phyloP scores from a whole-genome alignment of 768 basidiomycete species.

The Lentinula boryana region DNA sequence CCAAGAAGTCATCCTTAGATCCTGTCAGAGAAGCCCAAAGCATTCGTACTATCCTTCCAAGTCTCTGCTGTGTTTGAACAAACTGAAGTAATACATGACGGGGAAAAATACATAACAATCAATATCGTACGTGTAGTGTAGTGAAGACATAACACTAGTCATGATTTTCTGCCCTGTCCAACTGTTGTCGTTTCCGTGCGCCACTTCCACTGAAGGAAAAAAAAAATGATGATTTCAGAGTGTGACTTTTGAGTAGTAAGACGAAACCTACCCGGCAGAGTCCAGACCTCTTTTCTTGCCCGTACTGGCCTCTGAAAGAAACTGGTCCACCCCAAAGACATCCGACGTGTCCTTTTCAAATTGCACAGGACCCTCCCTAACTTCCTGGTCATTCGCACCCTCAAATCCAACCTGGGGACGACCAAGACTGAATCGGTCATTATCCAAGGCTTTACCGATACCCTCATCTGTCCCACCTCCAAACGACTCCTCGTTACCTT shows the following conservation, averaged over 20 bases:
- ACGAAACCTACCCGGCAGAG: slow-evolving; percentile 53
- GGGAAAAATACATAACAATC: no score
- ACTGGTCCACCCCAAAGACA: slow-evolving; percentile 94
- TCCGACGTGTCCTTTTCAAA: slow-evolving; percentile 98
- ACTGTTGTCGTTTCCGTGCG: slow-evolving; percentile 50
- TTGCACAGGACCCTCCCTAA: slow-evolving; percentile 90
- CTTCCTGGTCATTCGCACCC: slow-evolving; percentile 81
- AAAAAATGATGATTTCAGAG: background rate
- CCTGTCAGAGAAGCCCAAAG: no score
- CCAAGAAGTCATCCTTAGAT: no score
- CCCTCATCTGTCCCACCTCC: slow-evolving; percentile 96
- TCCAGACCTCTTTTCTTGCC: slow-evolving; percentile 90
- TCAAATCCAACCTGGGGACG: slow-evolving; percentile 84
- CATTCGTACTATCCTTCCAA: no score
- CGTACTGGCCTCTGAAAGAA: slow-evolving; percentile 94
- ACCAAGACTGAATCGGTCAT: slow-evolving; percentile 91
- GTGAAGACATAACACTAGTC: background rate
- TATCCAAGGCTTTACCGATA: slow-evolving; percentile 82
- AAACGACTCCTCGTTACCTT: slow-evolving; percentile 87
- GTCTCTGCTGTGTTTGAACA: no score
- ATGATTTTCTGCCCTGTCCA: slow-evolving; percentile 23
- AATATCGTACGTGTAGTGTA: background rate
- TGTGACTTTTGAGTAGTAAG: background rate
- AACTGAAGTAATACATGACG: no score
- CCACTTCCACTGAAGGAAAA: slow-evolving; percentile 26